Conservation (phyloP, 371 early-diverging fungal species). For the Capillidium heterosporum region DNA sequence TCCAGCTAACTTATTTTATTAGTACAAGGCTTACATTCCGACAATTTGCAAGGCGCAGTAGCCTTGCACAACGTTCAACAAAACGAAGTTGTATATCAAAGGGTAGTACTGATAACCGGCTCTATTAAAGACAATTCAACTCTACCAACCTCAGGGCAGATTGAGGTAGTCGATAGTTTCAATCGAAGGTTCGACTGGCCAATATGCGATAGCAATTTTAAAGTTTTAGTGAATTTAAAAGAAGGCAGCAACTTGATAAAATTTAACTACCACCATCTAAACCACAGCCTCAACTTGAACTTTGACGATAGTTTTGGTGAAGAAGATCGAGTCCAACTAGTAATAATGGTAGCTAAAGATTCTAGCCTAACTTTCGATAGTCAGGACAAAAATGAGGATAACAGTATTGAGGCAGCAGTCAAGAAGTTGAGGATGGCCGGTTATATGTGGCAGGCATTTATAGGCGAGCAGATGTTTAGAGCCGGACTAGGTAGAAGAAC, state of each 20-base stretch:
- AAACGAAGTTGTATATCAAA: slow-evolving; percentile 31
- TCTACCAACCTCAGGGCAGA: slow-evolving; percentile 12
- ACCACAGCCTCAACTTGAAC: slow-evolving; percentile 14
- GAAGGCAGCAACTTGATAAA: slow-evolving; percentile 29
- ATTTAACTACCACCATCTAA: slow-evolving; percentile 15
- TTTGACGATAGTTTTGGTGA: slow-evolving; percentile 28
- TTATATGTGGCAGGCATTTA: slow-evolving; percentile 57
- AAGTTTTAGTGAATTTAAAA: slow-evolving; percentile 34
- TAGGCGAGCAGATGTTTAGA: slow-evolving; percentile 44
- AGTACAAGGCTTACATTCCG: no score
- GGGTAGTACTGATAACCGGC: slow-evolving; percentile 33
- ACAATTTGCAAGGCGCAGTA: no score
- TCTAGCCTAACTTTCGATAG: slow-evolving; percentile 34
- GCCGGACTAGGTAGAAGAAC: slow-evolving; percentile 29
- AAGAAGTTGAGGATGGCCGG: slow-evolving; percentile 36
- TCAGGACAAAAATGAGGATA: slow-evolving; percentile 19
- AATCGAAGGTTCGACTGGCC: slow-evolving; percentile 32
- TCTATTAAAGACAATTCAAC: slow-evolving; percentile 18
- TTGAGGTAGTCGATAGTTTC: slow-evolving; percentile 19
- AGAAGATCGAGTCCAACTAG: slow-evolving; percentile 33
- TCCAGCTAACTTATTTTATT: no score
- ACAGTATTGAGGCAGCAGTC: slow-evolving; percentile 24
- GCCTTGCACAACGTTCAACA: slow-evolving; percentile 17
- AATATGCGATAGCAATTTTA: slow-evolving; percentile 34
- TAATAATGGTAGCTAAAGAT: slow-evolving; percentile 33